These are phyloP conservation scores for Danielia oregonensis DNA, from an alignment of 805 yeast genomes.

Conservation along the genomic window DNA sequence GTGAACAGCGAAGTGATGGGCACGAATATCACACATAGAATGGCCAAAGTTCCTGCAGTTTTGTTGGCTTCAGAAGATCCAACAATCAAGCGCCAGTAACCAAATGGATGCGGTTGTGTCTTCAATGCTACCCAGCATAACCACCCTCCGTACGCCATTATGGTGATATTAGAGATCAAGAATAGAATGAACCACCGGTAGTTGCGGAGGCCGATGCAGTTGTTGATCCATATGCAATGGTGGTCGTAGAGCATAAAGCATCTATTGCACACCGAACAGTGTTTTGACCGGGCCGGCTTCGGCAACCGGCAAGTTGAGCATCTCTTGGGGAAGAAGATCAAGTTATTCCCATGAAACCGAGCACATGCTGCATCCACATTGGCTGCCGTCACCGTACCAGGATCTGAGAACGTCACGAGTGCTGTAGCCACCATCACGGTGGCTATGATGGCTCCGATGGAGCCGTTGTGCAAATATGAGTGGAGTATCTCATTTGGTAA, in stretches of 20 bases:
- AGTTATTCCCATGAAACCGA: conserved; percentile 40
- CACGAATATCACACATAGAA: conserved; percentile 43
- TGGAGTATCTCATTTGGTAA: conserved; percentile 9
- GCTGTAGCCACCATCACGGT: conserved; percentile 33
- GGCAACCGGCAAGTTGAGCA: conserved; percentile 46
- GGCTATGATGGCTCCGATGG: conserved; percentile 29
- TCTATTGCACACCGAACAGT: conserved; percentile 55
- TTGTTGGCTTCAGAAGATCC: conserved; percentile 30
- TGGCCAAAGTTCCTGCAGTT: conserved; percentile 39
- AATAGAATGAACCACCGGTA: conserved; percentile 58
- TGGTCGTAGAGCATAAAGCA: conserved; percentile 54
- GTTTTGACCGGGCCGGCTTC: conserved; percentile 63
- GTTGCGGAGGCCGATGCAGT: conserved; percentile 70
- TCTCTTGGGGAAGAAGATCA: conserved; percentile 48
- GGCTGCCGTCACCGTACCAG: conserved; percentile 33
- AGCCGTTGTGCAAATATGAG: conserved; percentile 9
- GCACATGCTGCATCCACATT: conserved; percentile 9
- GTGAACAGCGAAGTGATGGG: conserved; percentile 41
- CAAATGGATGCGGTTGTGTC: conserved; percentile 3
- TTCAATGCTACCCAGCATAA: conserved; percentile 26
- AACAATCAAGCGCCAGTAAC: conserved; percentile 21
- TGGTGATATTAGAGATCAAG: conserved; percentile 38
- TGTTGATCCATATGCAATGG: conserved; percentile 66
- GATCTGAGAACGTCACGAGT: conserved; percentile 38
- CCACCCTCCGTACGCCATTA: conserved; percentile 40